Conservation (phyloP, 2,329 filamentous ascomycete genomes). For the Paraphaeosphaeria minitans region DNA sequence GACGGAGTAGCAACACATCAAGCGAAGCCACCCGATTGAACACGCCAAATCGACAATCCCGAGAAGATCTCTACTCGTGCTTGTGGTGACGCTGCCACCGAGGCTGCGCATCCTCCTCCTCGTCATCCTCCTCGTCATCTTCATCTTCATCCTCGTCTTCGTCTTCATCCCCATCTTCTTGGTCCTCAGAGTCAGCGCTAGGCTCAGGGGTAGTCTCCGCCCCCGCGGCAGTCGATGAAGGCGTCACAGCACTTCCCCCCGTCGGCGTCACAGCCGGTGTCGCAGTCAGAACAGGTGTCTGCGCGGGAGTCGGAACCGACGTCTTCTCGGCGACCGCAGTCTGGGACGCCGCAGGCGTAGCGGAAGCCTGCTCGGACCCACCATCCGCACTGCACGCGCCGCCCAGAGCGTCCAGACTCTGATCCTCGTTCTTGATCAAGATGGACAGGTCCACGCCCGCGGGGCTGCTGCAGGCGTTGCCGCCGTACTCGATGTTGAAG, state of each 20-base stretch:
- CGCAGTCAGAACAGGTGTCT: not conserved
- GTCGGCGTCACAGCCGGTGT: not conserved
- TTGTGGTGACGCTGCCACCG: not conserved
- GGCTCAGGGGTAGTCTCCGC: constrained; percentile 2
- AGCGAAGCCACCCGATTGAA: not conserved
- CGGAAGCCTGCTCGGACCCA: not conserved
- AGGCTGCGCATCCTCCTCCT: not conserved
- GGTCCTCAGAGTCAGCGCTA: no score
- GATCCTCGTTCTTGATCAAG: constrained; percentile 25
- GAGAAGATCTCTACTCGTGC: not conserved
- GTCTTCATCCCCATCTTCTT: no score
- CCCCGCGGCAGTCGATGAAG: not conserved
- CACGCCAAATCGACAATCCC: not conserved
- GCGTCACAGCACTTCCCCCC: not conserved
- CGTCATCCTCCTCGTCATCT: not conserved
- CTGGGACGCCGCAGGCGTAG: not conserved
- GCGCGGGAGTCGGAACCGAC: not conserved
- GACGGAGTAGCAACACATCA: not conserved
- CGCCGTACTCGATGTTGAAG: constrained; percentile 72
- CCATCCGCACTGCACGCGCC: constrained; percentile 11
- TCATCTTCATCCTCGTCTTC: constrained; percentile 7
- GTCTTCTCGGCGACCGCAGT: not conserved
- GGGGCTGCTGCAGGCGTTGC: constrained; percentile 26
- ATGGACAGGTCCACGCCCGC: constrained; percentile 25
- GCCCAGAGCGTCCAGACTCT: constrained; percentile 21